Percentiles rank a stretch among this genome's conserved stretches.
Evolutionary conservation across 768 basidiomycete genomes (phyloP).

Genomic region (Lentinus tigrinus): DNA sequence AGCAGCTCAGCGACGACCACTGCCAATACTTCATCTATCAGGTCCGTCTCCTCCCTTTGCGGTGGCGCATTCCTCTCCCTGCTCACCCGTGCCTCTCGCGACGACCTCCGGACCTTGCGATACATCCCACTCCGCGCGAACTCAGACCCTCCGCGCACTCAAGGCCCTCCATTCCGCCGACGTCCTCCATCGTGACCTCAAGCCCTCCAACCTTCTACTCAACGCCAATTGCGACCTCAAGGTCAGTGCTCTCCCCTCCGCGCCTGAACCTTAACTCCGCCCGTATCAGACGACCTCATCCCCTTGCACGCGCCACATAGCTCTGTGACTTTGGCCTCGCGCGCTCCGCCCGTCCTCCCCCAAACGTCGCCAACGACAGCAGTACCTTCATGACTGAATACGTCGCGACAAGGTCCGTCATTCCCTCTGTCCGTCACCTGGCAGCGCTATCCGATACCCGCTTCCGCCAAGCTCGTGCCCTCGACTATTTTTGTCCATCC

Average conservation of each 20-base stretch:
- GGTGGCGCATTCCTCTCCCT: slow-evolving; percentile 4
- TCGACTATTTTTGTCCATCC: neutral
- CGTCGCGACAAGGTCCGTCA: slow-evolving; percentile 79
- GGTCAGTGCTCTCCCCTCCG: slow-evolving; percentile 39
- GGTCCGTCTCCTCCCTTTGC: slow-evolving; percentile 37
- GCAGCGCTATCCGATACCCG: neutral
- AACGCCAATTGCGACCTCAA: slow-evolving; percentile 98
- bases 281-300: neutral
- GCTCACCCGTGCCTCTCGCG: neutral
- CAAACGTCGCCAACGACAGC: slow-evolving; percentile 70
- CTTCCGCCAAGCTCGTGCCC: neutral
- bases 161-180: slow-evolving; percentile 96
- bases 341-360: slow-evolving; percentile 71
- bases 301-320: slow-evolving; percentile 32
- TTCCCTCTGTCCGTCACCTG: slow-evolving; percentile 10
- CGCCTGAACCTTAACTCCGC: neutral
- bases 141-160: slow-evolving; percentile 81
- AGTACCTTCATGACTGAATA: slow-evolving; percentile 92
- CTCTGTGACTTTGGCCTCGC: slow-evolving; percentile 89
- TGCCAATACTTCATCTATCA: slow-evolving; percentile 98
- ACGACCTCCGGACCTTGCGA: neutral
- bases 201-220: slow-evolving; percentile 91
- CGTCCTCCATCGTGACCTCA: slow-evolving; percentile 93
- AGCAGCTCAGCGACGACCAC: slow-evolving; percentile 92
- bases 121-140: neutral